A percentile compares a stretch with the other conserved stretches of the same genome.
Conservation (phyloP, 345 rosid genomes). For the Lepidium aucheri region DNA sequence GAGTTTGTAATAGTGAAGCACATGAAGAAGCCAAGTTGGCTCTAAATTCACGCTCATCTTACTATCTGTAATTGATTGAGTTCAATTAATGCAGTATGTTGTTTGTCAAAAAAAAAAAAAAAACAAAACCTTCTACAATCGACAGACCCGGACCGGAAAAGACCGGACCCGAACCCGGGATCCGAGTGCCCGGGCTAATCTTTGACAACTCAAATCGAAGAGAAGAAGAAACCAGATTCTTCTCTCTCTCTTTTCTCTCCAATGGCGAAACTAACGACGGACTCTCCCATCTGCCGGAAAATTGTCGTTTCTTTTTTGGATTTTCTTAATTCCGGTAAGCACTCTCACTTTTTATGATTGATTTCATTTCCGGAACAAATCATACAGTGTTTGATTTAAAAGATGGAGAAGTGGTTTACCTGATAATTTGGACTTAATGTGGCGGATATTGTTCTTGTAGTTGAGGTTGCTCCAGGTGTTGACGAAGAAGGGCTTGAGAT, state of each 20-base stretch:
- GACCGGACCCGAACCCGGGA: too few relatives aligned
- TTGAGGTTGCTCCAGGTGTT: constrained; percentile 61
- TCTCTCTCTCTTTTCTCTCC: constrained; percentile 11
- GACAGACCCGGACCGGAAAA: too few relatives aligned
- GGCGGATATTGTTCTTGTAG: constrained; percentile 24
- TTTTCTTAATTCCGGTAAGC: constrained; percentile 64
- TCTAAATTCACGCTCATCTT: too few relatives aligned
- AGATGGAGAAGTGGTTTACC: background rate
- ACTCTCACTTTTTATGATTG: background rate
- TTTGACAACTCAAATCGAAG: background rate
- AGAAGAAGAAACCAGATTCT: background rate
- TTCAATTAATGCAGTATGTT: too few relatives aligned
- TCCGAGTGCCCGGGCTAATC: too few relatives aligned
- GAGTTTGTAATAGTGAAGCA: too few relatives aligned
- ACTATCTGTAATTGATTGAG: too few relatives aligned
- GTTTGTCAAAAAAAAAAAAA: too few relatives aligned
- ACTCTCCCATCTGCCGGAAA: constrained; percentile 55
- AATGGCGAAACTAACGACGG: constrained; percentile 55
- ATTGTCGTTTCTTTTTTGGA: constrained; percentile 67
- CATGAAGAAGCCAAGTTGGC: too few relatives aligned
- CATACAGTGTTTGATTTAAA: background rate
- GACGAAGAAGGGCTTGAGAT: constrained; percentile 82
- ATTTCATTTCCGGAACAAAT: background rate
- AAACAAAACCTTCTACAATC: too few relatives aligned
- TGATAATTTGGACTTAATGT: background rate